Percentiles rank a stretch among this genome's conserved stretches.
phyloP scores from a whole-genome alignment of 2,329 filamentous ascomycete genomes.

The Cercospora sp. region DNA sequence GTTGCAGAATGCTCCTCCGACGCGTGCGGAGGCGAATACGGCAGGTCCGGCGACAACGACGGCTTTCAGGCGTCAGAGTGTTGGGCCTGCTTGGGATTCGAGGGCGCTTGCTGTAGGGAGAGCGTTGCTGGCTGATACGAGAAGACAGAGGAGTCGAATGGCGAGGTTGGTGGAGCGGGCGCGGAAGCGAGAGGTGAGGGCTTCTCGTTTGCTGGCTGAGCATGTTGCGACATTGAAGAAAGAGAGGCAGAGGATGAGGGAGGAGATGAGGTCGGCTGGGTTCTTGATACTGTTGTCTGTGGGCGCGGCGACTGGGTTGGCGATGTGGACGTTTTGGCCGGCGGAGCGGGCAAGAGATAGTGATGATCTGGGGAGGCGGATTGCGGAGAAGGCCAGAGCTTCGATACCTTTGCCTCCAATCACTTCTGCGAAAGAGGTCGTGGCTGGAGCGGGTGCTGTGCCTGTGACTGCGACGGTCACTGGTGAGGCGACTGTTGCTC shows the following conservation, averaged over 20 bases:
- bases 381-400: constrained; percentile 25
- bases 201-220: constrained; percentile 3
- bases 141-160: constrained; percentile 16
- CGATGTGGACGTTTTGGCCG: constrained; percentile 34
- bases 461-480: constrained; percentile 4
- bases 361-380: constrained; percentile 27
- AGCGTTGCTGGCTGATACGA: constrained; percentile 26
- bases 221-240: constrained; percentile 20
- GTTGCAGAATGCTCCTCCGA: constrained; percentile 3
- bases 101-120: constrained; percentile 27
- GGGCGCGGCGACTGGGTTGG: constrained; percentile 27
- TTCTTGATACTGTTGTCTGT: constrained; percentile 25
- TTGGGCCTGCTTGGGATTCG: constrained; percentile 20
- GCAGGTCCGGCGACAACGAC: background rate
- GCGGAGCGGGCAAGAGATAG: constrained; percentile 20
- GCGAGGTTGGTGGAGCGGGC: constrained; percentile 18
- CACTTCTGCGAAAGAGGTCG: background rate
- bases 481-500: constrained; percentile 8
- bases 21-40: background rate
- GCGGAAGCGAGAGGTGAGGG: constrained; percentile 15
- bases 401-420: constrained; percentile 23
- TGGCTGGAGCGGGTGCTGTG: background rate
- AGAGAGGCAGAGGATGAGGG: constrained; percentile 21
- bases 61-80: background rate
- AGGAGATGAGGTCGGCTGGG: constrained; percentile 28